Conservation (phyloP, 78 protist genomes). For the Dictyostelium capitatum region DNA sequence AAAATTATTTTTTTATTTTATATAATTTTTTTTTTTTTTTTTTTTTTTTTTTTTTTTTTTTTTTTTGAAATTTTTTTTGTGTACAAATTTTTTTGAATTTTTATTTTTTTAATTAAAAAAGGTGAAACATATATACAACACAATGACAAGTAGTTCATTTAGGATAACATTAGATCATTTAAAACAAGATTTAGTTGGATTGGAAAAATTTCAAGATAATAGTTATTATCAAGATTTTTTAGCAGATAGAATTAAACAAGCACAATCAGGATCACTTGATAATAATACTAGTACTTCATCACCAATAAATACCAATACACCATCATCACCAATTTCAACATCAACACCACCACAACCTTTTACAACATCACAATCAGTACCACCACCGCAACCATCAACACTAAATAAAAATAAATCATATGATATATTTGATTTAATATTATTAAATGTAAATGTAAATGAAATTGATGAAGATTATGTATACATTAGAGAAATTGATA, state of each 20-base stretch:
- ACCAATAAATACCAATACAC: neutral
- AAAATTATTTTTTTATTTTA: no score
- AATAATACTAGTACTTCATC: neutral
- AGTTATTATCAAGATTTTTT: conserved; percentile 30
- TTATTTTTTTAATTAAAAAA: no score
- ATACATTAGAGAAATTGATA: conserved; percentile 51
- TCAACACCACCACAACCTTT: neutral
- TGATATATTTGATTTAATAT: conserved; percentile 63
- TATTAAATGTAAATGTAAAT: conserved; percentile 50
- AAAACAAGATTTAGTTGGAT: conserved; percentile 41
- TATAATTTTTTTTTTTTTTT: no score
- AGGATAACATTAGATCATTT: conserved; percentile 60
- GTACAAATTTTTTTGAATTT: no score
- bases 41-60: no score
- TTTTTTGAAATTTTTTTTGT: no score
- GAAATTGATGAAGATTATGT: conserved; percentile 46
- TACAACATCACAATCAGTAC: neutral
- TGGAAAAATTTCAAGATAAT: conserved; percentile 48
- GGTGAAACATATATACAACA: neutral
- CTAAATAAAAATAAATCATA: neutral
- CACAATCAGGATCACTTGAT: neutral
- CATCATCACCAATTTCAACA: neutral
- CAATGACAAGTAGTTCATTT: conserved; percentile 13
- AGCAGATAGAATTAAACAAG: neutral
- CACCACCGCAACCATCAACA: neutral